Base-by-base conservation (phyloP, 306 rosid genomes). In the Potentilla sterilis region DNA sequence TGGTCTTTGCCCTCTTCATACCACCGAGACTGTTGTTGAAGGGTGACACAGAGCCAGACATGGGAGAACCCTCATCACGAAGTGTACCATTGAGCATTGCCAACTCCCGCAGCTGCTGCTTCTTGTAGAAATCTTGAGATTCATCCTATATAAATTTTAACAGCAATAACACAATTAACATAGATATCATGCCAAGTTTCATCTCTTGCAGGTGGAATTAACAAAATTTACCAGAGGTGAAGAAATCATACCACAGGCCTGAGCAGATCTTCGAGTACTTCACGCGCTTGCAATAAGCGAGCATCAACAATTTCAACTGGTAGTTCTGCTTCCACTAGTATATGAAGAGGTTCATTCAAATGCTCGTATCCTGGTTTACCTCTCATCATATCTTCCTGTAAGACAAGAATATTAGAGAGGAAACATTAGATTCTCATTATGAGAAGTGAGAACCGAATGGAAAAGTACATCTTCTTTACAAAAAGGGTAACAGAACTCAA, bases 1-100 rank as follows among this genome's bases (percentile, higher is more conserved):
- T 85, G 80, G 99, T 96, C 80, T 96, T 96, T 69, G 99, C 99
- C 86, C 99, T 90, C 92, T 96, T 96, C 98, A 92, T 90, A 71
- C 99, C 99, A 71, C 99, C 99, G 3, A 96, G 98, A 87, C 91
- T 96, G 90, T 92, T 96, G 84, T 88, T 86, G 86, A 87, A 80
- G 35, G 88, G 99, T 40, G 99, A 96, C 69, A 89, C 85, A 2
- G 96, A 96, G 65, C 99, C 95, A 0, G 99, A 88, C 99, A 96
- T 92, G 1, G 98, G 97, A 66, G 99, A 96, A 64, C 92, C 96
- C 85, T 92, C 99, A 51, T 92, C 98, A 0, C 99, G 96, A 68
- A 96, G 97, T 10, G 97, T 92, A 59, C 99, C 99, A 5, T 96
- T 96, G 55, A 96, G 86, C 90, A 96, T 59, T 28, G 99, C 99